Evolutionary conservation across 495 filamentous ascomycete species (phyloP).

Genomic region (Xylaria curta): DNA sequence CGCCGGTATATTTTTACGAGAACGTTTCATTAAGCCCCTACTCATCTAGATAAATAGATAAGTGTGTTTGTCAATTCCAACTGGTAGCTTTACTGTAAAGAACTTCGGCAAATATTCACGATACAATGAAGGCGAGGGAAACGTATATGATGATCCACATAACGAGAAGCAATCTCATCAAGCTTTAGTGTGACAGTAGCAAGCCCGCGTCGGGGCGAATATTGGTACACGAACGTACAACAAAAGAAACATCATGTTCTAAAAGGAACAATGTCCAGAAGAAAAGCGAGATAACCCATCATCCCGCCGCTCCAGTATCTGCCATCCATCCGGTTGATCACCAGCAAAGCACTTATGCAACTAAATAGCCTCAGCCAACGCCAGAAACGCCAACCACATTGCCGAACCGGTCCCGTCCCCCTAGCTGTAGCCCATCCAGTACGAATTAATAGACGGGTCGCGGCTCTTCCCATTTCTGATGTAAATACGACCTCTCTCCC

Average conservation of each 20-base stretch:
- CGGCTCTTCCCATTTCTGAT: conserved; percentile 61
- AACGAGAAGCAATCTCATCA: not conserved
- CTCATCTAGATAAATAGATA: no score
- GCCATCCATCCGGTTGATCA: not conserved
- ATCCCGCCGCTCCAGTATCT: not conserved
- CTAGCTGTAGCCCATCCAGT: not conserved
- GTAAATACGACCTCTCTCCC: conserved; percentile 36
- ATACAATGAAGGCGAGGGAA: not conserved
- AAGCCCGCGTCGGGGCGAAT: not conserved
- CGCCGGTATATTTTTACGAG: not conserved
- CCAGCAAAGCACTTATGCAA: not conserved
- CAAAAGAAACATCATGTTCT: conserved; percentile 5
- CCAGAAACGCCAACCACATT: conserved; percentile 1
- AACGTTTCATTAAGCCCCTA: not conserved
- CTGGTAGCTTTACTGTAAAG: not conserved
- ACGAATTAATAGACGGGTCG: conserved; percentile 42
- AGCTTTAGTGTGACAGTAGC: not conserved
- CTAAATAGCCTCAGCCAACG: not conserved
- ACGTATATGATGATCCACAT: not conserved
- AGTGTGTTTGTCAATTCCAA: not conserved
- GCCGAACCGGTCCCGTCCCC: not conserved
- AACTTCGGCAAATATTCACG: not conserved
- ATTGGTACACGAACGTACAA: conserved; percentile 12
- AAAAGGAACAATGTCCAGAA: not conserved
- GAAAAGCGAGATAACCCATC: not conserved